Evolutionary conservation across 2,329 filamentous ascomycete species (phyloP), one percentile per base, ranked within the genome.

Genomic region (Trichoderma koningiopsis): DNA sequence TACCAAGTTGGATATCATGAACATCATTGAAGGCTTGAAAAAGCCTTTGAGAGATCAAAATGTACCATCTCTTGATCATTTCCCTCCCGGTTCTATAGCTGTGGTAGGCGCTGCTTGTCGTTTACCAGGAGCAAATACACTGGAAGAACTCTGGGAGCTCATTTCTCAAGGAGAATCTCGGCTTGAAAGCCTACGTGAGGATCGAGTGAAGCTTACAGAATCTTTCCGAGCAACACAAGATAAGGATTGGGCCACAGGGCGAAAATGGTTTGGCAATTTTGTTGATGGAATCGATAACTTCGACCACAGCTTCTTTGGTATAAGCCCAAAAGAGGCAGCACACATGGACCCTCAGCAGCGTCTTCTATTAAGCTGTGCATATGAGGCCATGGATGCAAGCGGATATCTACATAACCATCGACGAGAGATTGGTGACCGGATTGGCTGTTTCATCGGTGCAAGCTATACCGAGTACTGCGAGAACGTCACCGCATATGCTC

Each of bases 311-410:
- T 79, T 79, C 65, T 80, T 80, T 71, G 70, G 70, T 29, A 73
- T 78, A 55, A 73, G 55, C 8, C 68, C 74, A 0, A 68, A 68
- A 1, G 78, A 80, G 62, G 77, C 75, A 0, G 71, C 72, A 3
- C 71, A 74, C 2, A 76, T 80, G 68, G 79, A 80, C 63, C 78
- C 78, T 2, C 77, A 79, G 68, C 78, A 79, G 29, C 75, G 78
- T 0, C 43, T 77, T 1, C 67, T 77, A 6, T 72, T 80, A 0
- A 79, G 81, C 58, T 75, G 75, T 0, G 75, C 79, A 2, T 81
- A 80, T 52, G 80, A 83, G 57, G 74, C 74, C 1, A 22, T 76
- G 7, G 75, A 77, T 8, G 64, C 69, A 0, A 70, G 70, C 2
- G 75, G 76, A 4, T 65, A 71, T 22, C 31, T 59, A 6, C 27